Base-by-base conservation (phyloP, 2,329 filamentous ascomycete species). In the Aureobasidium sp. region DNA sequence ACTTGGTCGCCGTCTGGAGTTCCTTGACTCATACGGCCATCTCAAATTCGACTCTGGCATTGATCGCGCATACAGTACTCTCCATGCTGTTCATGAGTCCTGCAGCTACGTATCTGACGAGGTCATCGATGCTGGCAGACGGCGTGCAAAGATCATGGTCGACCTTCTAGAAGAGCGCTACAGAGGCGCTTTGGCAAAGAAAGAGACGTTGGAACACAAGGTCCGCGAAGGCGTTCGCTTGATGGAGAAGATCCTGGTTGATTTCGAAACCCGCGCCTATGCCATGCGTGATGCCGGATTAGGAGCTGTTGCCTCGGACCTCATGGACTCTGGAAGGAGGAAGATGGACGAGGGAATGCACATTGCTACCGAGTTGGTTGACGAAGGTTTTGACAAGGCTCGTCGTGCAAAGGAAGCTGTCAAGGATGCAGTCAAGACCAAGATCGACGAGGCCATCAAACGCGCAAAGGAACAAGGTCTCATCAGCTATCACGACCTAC, bases 91-190 rank as follows among this genome's bases (percentile, higher is more conserved):
- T 29, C 87, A 92, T 64, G 87, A 91, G 67, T 86, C 91, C 69
- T 99, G 94, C 75, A 91, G 90, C 42, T 86, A 92, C 66, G 91
- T 93, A 23, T 95, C 92, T 0, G 93, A 91, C 65, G 93, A 94
- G 71, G 84, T 97, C 51, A 85, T 97, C 67, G 94, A 91, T 62
- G 90, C 89, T 41, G 92, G 94, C 26, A 87, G 90, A 58, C 85
- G 90, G 66, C 84, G 91, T 64, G 86, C 95, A 64, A 89, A 90
- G 66, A 85, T 97, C 63, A 87, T 97, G 78, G 91, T 99, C 37
- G 93, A 97, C 69, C 96, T 91, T 0, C 79, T 99, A 15, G 94
- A 99, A 74, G 82, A 83, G 32, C 84, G 90, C 66, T 99, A 97
- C 75, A 87, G 95, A 65, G 90, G 94, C 68, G 91, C 89, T 1